Evolutionary conservation across 768 basidiomycete genomes (phyloP).

Genomic region (Tephrocybe sp.): DNA sequence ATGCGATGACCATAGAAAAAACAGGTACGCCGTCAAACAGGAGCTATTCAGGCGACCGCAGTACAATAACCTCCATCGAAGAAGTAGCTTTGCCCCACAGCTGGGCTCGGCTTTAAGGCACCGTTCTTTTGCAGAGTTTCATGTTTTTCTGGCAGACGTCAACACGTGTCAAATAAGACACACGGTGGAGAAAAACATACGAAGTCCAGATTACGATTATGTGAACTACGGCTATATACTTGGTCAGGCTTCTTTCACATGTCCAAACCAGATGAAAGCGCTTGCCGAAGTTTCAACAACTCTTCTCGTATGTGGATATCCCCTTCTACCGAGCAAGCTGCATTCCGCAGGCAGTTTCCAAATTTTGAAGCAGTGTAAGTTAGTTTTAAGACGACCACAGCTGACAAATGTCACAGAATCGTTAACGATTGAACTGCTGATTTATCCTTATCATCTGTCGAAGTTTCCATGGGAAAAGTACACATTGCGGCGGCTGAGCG

Average conservation of each 20-base stretch:
- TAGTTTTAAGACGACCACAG: too few relatives aligned
- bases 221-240: background rate
- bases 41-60: background rate
- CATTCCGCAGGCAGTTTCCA: too few relatives aligned
- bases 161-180: background rate
- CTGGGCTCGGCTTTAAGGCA: slow-evolving; percentile 8
- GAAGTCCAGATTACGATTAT: background rate
- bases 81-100: too few relatives aligned
- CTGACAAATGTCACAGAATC: too few relatives aligned
- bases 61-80: background rate
- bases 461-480: too few relatives aligned
- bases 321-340: too few relatives aligned
- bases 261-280: background rate
- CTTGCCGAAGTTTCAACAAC: background rate
- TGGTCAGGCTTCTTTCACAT: background rate
- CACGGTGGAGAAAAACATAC: slow-evolving; percentile 6
- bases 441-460: too few relatives aligned
- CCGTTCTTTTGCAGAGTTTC: slow-evolving; percentile 5
- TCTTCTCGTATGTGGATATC: too few relatives aligned
- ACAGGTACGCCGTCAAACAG: slow-evolving; percentile 4
- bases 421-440: too few relatives aligned
- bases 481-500: too few relatives aligned
- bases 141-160: slow-evolving; percentile 14
- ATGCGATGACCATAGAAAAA: background rate
- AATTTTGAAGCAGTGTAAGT: too few relatives aligned